phyloP scores from a whole-genome alignment of 1,284 basidiomycete genomes.

The Rhizopogon hawkerae region DNA sequence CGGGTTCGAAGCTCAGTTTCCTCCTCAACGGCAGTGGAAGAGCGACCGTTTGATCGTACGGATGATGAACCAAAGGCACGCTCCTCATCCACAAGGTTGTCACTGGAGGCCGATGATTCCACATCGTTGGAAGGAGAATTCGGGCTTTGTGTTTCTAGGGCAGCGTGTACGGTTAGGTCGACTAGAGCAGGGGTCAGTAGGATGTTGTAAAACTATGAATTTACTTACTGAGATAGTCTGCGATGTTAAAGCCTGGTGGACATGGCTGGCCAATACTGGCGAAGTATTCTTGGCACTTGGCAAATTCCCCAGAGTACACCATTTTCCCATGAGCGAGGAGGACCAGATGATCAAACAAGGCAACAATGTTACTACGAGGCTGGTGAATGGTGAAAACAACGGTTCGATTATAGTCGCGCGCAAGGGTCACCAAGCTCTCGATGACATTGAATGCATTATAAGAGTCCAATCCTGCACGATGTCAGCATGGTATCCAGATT shows the following conservation, averaged over 20 bases:
- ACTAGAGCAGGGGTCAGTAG: conserved; percentile 34
- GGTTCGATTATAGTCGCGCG: conserved; percentile 86
- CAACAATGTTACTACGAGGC: conserved; percentile 95
- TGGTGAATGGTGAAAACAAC: conserved; percentile 98
- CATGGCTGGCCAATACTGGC: conserved; percentile 73
- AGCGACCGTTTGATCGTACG: conserved; percentile 18
- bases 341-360: conserved; percentile 87
- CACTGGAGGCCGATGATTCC: conserved; percentile 30
- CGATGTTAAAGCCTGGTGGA: conserved; percentile 94
- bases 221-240: conserved; percentile 82
- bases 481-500: background rate
- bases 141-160: conserved; percentile 36
- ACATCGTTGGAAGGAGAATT: conserved; percentile 32
- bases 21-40: conserved; percentile 31
- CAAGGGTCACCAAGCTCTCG: conserved; percentile 79
- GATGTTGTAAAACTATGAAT: background rate
- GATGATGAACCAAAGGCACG: conserved; percentile 32
- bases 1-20: conserved; percentile 48
- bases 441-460: conserved; percentile 95
- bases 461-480: conserved; percentile 69
- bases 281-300: conserved; percentile 76
- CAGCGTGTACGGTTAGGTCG: conserved; percentile 79
- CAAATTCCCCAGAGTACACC: conserved; percentile 75
- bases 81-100: conserved; percentile 56
- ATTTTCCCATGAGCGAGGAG: conserved; percentile 78